Evolutionary conservation across 306 rosid genomes (phyloP).

Genomic region (Sphenostylis stenocarpa): DNA sequence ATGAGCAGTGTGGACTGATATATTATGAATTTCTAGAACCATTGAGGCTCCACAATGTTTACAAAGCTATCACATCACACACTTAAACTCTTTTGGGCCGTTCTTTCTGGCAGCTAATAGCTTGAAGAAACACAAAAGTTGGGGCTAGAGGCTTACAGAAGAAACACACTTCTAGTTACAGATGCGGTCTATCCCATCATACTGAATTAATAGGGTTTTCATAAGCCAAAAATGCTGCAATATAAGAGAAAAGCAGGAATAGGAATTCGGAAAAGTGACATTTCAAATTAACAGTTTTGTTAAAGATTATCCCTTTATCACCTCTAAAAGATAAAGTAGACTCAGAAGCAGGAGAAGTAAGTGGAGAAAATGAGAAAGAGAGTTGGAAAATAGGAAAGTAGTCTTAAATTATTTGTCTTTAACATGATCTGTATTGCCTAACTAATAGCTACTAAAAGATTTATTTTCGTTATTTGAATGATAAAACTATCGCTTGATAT

Average conservation of each 20-base stretch:
- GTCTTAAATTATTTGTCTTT: neutral
- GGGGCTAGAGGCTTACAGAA: slow-evolving; percentile 5
- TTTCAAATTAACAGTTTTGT: neutral
- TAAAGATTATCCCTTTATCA: neutral
- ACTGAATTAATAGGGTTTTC: neutral
- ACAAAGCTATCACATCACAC: slow-evolving; percentile 11
- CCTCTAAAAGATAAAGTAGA: neutral
- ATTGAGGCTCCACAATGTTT: slow-evolving; percentile 10
- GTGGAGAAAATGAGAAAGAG: neutral
- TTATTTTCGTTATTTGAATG: neutral
- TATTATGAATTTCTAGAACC: slow-evolving; percentile 19
- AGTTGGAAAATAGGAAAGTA: neutral
- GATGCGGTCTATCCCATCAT: neutral
- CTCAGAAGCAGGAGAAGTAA: neutral
- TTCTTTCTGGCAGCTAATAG: neutral
- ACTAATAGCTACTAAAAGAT: neutral
- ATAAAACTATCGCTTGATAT: neutral
- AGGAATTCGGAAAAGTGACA: neutral
- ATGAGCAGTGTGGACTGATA: neutral
- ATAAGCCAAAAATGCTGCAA: neutral
- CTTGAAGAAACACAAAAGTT: neutral
- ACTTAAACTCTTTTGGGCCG: neutral
- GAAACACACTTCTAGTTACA: slow-evolving; percentile 13
- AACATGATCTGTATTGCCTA: neutral
- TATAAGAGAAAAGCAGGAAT: neutral